phyloP scores from a whole-genome alignment of 176 grass and related monocot genomes.

The Avena eriantha region DNA sequence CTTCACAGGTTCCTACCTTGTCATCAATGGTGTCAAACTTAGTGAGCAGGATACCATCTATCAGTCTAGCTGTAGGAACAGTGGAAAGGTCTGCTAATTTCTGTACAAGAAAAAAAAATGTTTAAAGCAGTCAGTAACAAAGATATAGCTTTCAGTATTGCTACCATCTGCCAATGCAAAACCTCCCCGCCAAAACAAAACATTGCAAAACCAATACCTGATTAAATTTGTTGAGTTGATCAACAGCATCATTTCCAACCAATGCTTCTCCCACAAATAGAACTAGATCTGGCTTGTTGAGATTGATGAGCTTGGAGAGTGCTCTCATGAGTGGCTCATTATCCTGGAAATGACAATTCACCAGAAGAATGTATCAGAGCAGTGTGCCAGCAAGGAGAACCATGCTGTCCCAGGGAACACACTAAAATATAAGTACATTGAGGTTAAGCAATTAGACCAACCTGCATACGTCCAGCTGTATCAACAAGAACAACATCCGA shows the following conservation, averaged over 20 bases:
- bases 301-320: slow-evolving; percentile 96
- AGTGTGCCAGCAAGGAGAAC: too few species aligned
- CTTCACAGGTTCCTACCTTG: slow-evolving; percentile 57
- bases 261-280: slow-evolving; percentile 95
- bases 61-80: slow-evolving; percentile 79
- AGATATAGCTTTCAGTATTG: neutral
- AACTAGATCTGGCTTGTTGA: slow-evolving; percentile 85
- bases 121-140: neutral
- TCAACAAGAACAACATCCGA: slow-evolving; percentile 96
- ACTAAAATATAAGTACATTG: neutral
- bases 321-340: slow-evolving; percentile 99
- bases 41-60: slow-evolving; percentile 95
- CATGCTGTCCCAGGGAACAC: neutral
- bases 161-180: neutral
- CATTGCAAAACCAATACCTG: slow-evolving; percentile 53
- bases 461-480: slow-evolving; percentile 95
- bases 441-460: slow-evolving; percentile 25
- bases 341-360: slow-evolving; percentile 58
- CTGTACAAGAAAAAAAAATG: slow-evolving; percentile 41
- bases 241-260: slow-evolving; percentile 96
- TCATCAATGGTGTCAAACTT: slow-evolving; percentile 96
- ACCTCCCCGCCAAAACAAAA: neutral
- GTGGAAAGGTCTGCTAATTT: slow-evolving; percentile 91
- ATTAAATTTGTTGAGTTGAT: slow-evolving; percentile 90
- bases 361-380: neutral